Base-by-base conservation (phyloP, 2,329 filamentous ascomycete genomes). In the Aspergillus phoenicis region DNA sequence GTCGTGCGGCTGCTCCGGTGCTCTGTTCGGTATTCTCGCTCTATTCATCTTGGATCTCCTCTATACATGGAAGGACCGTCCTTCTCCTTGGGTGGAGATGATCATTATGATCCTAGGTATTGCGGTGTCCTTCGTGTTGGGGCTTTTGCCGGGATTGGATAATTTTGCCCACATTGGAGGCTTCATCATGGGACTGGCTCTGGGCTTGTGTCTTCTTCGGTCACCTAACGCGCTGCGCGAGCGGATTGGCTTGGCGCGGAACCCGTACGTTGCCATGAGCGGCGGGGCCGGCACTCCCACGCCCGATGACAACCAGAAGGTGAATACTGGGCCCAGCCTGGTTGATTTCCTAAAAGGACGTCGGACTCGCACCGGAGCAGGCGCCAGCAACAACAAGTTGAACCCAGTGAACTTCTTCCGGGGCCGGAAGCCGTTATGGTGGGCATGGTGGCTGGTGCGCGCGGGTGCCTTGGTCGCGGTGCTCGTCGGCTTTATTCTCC, bases 81-180 rank as follows among this genome's bases (percentile, higher is more conserved):
- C 81, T 47, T 88, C 83, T 33, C 95, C 95, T 0, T 83, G 88
- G 75, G 90, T 91, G 67, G 95, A 98, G 70, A 80, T 99, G n/a
- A 80, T 91, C 57, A 96, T 96, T 76, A 90, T 98, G 74, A 64
- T 93, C 51, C 78, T 97, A 59, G 93, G 97, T 71, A 87, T 98
- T 63, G 81, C 88, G 66, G 93, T 99, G 66, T 92, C 93, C 0
- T 97, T 99, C 73, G 92, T 95, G 15, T 85, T 99, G 2, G 95
- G 95, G 36, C 84, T 99, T 4, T 84, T 99, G 1, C 95, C 95
- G 0, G 94, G 93, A 8, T 80, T 99, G 51, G 95, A 99, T 81
- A 99, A 99, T 77, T 99, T 98, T 76, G 91, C 91, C 15, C 95
- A 99, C 68, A 97, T 99, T 64, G 95, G 95, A 58, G 95, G 95